phyloP scores from a whole-genome alignment of 2,329 filamentous ascomycete genomes.

The Cladophialophora chaetospira region DNA sequence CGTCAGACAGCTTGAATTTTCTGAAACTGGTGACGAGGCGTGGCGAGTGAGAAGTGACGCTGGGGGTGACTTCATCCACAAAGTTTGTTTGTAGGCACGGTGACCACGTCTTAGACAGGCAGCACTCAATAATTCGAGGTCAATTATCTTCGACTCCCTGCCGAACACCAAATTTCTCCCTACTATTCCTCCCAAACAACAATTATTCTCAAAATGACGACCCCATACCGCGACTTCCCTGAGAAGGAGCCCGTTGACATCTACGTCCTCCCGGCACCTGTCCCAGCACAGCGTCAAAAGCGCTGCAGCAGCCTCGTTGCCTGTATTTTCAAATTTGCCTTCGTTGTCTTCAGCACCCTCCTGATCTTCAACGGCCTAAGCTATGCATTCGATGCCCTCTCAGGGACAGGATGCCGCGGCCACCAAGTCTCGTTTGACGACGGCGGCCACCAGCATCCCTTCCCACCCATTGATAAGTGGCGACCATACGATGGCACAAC shows the following conservation, averaged over 20 bases:
- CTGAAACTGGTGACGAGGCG: no score
- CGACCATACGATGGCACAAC: conserved; percentile 22
- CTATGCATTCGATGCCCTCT: neutral
- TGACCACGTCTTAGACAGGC: conserved; percentile 1
- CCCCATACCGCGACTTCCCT: no score
- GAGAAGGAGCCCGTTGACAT: conserved; percentile 13
- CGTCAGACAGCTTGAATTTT: no score
- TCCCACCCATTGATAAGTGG: conserved; percentile 52
- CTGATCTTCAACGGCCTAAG: conserved; percentile 7
- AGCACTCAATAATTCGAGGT: neutral
- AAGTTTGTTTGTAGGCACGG: no score
- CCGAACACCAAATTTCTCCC: conserved; percentile 6
- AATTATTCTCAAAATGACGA: no score
- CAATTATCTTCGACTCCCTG: neutral
- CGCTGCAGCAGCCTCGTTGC: neutral
- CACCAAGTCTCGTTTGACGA: neutral
- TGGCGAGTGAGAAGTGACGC: neutral
- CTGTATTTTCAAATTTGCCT: conserved; percentile 5
- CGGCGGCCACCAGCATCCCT: conserved; percentile 86
- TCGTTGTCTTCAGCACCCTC: conserved; percentile 10
- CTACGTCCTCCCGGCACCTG: conserved; percentile 11
- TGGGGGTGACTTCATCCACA: neutral
- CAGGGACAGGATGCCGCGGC: conserved; percentile 17
- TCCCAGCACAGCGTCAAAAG: neutral
- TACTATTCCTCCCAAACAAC: no score